Evolutionary conservation across 345 rosid species (phyloP).

Genomic region (Rhodamnia argentea): DNA sequence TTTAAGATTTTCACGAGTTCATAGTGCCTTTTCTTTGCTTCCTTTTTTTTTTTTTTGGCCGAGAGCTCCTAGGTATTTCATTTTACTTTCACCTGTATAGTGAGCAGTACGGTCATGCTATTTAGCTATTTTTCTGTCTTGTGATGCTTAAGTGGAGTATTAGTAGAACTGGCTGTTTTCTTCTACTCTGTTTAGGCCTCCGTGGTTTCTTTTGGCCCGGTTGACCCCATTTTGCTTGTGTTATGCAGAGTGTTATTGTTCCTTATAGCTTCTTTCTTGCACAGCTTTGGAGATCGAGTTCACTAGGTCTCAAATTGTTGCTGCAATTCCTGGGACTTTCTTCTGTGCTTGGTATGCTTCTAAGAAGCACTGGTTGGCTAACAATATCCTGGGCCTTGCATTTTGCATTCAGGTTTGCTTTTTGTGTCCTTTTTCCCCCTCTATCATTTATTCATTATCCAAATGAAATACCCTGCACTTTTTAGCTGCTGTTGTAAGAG

Average conservation of each 20-base stretch:
- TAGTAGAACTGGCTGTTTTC: not conserved
- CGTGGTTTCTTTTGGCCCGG: constrained; percentile 13
- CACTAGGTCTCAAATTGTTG: constrained; percentile 84
- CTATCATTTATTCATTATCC: not conserved
- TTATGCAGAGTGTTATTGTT: constrained; percentile 32
- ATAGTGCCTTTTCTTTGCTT: not conserved
- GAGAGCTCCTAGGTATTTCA: not conserved
- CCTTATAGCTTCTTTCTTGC: constrained; percentile 24
- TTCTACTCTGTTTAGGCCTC: not conserved
- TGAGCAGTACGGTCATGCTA: not conserved
- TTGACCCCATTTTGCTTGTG: constrained; percentile 17
- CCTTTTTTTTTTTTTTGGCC: not conserved
- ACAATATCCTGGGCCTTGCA: constrained; percentile 86
- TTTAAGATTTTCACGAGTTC: not conserved
- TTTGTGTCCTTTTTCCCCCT: not conserved
- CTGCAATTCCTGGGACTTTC: constrained; percentile 93
- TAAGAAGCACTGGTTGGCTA: constrained; percentile 98
- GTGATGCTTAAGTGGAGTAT: not conserved
- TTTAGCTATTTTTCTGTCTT: not conserved
- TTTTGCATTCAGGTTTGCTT: constrained; percentile 91
- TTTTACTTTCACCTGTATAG: not conserved
- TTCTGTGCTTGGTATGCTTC: constrained; percentile 98
- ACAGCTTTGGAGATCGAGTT: constrained; percentile 97
- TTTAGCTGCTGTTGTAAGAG: not conserved
- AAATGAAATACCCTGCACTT: not conserved